phyloP scores from a whole-genome alignment of 2,329 filamentous ascomycete genomes.

The Sporothrix humicola region DNA sequence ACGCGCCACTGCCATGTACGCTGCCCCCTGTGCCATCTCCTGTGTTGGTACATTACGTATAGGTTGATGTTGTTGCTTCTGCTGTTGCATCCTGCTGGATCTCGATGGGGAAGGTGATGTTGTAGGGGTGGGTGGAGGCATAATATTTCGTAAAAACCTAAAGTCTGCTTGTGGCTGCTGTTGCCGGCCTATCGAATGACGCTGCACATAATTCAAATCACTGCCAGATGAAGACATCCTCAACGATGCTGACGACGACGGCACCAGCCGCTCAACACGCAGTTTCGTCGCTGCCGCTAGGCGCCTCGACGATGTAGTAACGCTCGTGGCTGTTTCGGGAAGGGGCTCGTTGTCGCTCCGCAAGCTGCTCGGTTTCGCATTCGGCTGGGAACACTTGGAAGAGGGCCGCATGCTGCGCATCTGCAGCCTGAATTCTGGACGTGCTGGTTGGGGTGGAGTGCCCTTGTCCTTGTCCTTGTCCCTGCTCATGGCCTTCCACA shows the following conservation, averaged over 20 bases:
- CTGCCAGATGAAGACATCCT: too few relatives aligned
- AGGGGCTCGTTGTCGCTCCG: conserved; percentile 39
- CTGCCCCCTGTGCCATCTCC: conserved; percentile 41
- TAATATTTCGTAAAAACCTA: conserved; percentile 8
- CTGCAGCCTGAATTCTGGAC: conserved; percentile 26
- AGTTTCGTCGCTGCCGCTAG: conserved; percentile 34
- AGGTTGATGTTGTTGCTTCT: background rate
- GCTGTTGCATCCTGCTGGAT: background rate
- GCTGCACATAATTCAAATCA: background rate
- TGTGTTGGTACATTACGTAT: conserved; percentile 21
- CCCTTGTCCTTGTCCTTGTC: conserved; percentile 34
- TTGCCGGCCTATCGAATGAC: background rate
- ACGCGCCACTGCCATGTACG: conserved; percentile 39
- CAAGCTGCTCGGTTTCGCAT: conserved; percentile 42
- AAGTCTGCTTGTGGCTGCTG: background rate
- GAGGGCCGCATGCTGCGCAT: conserved; percentile 29
- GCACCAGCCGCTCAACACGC: conserved; percentile 32
- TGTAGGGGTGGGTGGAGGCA: conserved; percentile 4
- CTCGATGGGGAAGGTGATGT: background rate
- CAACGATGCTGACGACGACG: background rate
- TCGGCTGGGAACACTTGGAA: conserved; percentile 41
- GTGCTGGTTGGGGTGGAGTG: too few relatives aligned
- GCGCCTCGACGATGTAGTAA: conserved; percentile 38
- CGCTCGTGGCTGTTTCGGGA: conserved; percentile 39
- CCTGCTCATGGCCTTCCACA: conserved; percentile 20